Evolutionary conservation across 768 basidiomycete genomes (phyloP), one percentile per base, ranked within the genome.

Genomic region (Porphyrellus cyaneotinctus): DNA sequence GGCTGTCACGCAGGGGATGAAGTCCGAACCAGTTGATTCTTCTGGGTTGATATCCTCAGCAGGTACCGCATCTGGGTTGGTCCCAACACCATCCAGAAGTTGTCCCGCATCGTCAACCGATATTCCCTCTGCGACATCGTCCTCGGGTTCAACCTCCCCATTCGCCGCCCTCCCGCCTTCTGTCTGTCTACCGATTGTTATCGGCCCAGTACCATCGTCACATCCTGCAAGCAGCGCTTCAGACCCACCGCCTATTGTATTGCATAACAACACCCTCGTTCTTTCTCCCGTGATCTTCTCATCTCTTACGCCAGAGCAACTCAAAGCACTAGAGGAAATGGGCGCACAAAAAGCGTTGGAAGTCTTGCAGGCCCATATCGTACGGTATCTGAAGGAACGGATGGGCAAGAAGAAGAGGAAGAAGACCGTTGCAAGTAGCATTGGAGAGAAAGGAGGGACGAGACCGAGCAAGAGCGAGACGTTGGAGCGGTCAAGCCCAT

Each of bases 241-340:
- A 51, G 78, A 82, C 47, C 77, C 65, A 54, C 51, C 68, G 22
- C 84, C 84, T 30, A 91, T 97, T 74, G 82, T 91, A 22, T 72
- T 95, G 13, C 91, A 95, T 57, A 85, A 92, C 58, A 85, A 90
- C 48, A 86, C 81, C 28, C 79, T 97, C 20, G 82, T 92, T 51
- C 81, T 97, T 33, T 88, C 91, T 61, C 94, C 94, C 2, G 77
- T 79, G 20, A 86, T 95, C 31, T 97, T 97, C 64, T 79, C 85
- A 10, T 84, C 84, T 49, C 78, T 95, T 13, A 82, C 86, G 4
- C 74, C 78, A 39, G 84, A 86, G 55, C 87, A 87, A 67, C 72
- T 95, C 39, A 79, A 77, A 51, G 85, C 87, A 41, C 72, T 95
- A 24, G 88, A 93, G 69, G 78, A 79, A 47, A 81, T 93, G 67